phyloP scores from a whole-genome alignment of 805 yeast genomes.

The Clavispora vitiphila region DNA sequence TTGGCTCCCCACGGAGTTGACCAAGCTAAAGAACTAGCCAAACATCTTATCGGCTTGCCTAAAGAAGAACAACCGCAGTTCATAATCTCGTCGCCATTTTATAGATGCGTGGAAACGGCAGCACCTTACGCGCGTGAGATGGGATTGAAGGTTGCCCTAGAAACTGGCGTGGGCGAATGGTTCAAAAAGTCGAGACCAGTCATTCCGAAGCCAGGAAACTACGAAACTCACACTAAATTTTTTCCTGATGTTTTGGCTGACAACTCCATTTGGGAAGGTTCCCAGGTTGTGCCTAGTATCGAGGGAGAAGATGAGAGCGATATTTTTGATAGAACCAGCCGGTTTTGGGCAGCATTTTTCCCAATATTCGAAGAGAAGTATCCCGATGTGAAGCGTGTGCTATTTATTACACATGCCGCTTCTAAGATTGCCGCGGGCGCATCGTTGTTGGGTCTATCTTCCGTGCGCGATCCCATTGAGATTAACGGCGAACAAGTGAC shows the following conservation, averaged over 20 bases:
- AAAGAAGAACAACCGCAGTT: slow-evolving; percentile 61
- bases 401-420: slow-evolving; percentile 92
- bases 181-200: slow-evolving; percentile 63
- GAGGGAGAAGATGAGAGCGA: slow-evolving; percentile 73
- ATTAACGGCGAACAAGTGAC: slow-evolving; percentile 23
- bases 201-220: slow-evolving; percentile 66
- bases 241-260: slow-evolving; percentile 40
- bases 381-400: slow-evolving; percentile 58
- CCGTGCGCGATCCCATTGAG: slow-evolving; percentile 49
- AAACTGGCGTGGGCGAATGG: slow-evolving; percentile 92
- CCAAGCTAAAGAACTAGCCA: slow-evolving; percentile 79
- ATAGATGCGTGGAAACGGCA: slow-evolving; percentile 82
- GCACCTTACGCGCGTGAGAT: slow-evolving; percentile 60
- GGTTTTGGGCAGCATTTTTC: slow-evolving; percentile 53
- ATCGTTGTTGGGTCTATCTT: slow-evolving; percentile 52
- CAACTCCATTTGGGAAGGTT: slow-evolving; percentile 31
- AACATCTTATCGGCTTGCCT: slow-evolving; percentile 41
- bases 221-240: slow-evolving; percentile 42
- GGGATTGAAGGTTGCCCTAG: slow-evolving; percentile 58
- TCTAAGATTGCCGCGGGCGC: slow-evolving; percentile 84
- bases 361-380: slow-evolving; percentile 49
- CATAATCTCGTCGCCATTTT: slow-evolving; percentile 79
- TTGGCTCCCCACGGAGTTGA: slow-evolving; percentile 83
- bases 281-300: slow-evolving; percentile 55
- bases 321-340: slow-evolving; percentile 56